Evolutionary conservation across 371 early-diverging fungal species (phyloP), one percentile per base, ranked within the genome.

Genomic region (Mortierella sp.): DNA sequence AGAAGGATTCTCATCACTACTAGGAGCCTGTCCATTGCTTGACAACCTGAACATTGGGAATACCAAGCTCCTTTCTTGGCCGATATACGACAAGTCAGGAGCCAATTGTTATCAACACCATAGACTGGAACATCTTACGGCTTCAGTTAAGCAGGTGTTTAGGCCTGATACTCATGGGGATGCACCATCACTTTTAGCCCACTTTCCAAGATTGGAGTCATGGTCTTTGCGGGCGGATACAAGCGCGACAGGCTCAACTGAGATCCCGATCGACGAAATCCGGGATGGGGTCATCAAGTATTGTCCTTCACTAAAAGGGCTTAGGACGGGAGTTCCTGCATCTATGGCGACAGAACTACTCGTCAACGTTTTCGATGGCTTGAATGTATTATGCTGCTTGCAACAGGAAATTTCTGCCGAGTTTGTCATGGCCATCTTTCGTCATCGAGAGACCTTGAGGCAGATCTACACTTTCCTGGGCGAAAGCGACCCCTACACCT

Each of bases 111-210:
- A 31, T 21, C 2, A 17, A 14, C 34, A 34, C 17, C 31, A 16
- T 8, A 5, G 47, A 1, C 2, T 52, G 17, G 37, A 12, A 2
- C 16, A 14, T 2, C 37, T 52, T 21, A 21, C 17, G 6, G 52
- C 52, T 19, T 21, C 52, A 9, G 22, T 39, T 12, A 8, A 16
- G 7, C 41, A 54, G 5, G 41, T 54, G 1, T 54, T 41, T n/a
- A n/a, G 3, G 25, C 1, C 17, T n/a, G 43, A 31, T 41, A 8
- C n/a, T 6, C 10, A 41, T 1, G 1, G 4, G 13, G 13, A 37
- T 8, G 5, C 19, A 7, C 52, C 52, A 28, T 52, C 54, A 13
- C 54, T 54, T 24, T 41, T 54, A 3, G 39, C 14, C 25, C 54
- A 54, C 41, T 54, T 54, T 24, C 54, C 54, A 6, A 41, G 22